These are phyloP conservation scores for Neurospora africana DNA, from an alignment of 495 filamentous ascomycete species.

Conservation along the genomic window DNA sequence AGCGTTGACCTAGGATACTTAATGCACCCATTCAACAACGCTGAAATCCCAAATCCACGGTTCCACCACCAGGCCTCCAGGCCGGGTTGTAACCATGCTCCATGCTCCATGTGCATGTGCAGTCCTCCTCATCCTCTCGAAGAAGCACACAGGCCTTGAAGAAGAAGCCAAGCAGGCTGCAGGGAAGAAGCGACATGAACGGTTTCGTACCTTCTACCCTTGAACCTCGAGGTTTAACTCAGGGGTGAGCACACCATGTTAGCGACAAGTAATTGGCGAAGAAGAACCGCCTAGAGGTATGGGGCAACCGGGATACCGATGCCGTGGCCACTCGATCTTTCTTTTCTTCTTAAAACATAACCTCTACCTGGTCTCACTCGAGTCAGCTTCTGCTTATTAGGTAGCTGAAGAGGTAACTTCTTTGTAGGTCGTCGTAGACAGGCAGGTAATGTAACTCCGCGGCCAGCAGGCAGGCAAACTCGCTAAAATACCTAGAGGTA, in stretches of 20 bases:
- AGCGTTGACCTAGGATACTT: too few species aligned
- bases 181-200: neutral
- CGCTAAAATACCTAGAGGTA: neutral
- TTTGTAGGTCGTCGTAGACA: neutral
- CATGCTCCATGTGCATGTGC: too few species aligned
- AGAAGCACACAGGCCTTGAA: neutral
- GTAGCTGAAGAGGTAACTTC: neutral
- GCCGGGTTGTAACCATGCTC: neutral
- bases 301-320: neutral
- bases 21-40: too few species aligned
- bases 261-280: neutral
- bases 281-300: neutral
- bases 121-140: neutral
- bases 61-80: too few species aligned
- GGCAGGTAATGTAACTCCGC: neutral
- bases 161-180: neutral
- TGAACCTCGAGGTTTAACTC: neutral
- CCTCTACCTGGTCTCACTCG: neutral
- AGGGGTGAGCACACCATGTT: neutral
- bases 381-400: neutral
- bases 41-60: too few species aligned
- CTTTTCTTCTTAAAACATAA: neutral
- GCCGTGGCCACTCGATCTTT: neutral
- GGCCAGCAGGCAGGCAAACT: neutral
- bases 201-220: neutral